Evolutionary conservation across 2,329 filamentous ascomycete species (phyloP).

Genomic region (Cadophora sp.): DNA sequence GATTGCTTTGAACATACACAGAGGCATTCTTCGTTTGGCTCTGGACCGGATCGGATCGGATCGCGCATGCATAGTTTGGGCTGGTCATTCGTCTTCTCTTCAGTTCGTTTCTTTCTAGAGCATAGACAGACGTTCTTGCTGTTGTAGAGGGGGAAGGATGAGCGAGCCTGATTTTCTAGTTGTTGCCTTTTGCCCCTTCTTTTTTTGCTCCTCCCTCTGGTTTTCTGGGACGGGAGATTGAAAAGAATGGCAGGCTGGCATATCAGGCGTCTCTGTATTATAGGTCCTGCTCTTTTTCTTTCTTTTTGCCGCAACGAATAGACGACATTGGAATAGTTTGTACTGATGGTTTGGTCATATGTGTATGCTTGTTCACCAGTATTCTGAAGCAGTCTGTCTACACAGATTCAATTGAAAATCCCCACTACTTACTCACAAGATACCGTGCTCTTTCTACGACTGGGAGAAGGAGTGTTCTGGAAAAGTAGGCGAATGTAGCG

Average conservation of each 20-base stretch:
- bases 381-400: no score
- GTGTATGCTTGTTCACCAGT: not conserved
- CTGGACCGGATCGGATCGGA: conserved; percentile 21
- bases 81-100: conserved; percentile 30
- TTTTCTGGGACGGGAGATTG: conserved; percentile 6
- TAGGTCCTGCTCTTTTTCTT: conserved; percentile 31
- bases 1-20: conserved; percentile 23
- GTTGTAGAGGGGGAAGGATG: conserved; percentile 19
- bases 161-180: conserved; percentile 18
- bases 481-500: no score
- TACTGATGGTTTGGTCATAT: not conserved
- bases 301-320: conserved; percentile 30
- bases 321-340: conserved; percentile 26
- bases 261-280: conserved; percentile 35
- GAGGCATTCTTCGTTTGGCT: conserved; percentile 19
- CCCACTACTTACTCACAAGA: not conserved
- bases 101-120: conserved; percentile 31
- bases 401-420: not conserved
- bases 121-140: conserved; percentile 39
- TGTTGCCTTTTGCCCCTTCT: not conserved
- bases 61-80: conserved; percentile 37
- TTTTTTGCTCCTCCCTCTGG: not conserved
- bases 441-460: no score
- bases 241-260: conserved; percentile 9
- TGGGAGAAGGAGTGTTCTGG: no score